Conservation (phyloP, 306 rosid species). For the Citrullus amarus region DNA sequence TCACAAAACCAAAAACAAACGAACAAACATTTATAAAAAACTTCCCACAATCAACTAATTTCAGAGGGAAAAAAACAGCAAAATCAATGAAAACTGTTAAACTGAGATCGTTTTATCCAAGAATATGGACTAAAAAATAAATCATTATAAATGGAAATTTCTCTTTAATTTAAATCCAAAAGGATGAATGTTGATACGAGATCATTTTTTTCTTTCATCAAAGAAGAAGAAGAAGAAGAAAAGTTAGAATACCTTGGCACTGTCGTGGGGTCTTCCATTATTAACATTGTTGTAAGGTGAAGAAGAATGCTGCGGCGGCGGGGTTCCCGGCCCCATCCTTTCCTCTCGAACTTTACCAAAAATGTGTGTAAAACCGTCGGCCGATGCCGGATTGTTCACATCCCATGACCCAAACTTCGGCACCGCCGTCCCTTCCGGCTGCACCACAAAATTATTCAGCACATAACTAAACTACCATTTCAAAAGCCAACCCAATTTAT, state of each 20-base stretch:
- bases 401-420: constrained; percentile 15
- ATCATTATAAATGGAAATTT: too few species aligned
- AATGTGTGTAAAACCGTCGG: constrained; percentile 12
- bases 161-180: too few species aligned
- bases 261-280: background rate
- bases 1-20: too few species aligned
- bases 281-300: background rate
- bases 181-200: too few species aligned
- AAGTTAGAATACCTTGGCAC: background rate
- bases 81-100: too few species aligned
- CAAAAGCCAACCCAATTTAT: background rate
- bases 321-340: background rate
- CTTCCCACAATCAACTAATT: too few species aligned
- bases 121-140: too few species aligned
- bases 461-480: constrained; percentile 13
- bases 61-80: too few species aligned
- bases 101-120: too few species aligned
- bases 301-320: background rate
- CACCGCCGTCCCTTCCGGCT: constrained; percentile 6
- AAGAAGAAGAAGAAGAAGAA: background rate
- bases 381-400: constrained; percentile 8
- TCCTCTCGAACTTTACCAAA: constrained; percentile 12
- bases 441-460: background rate
- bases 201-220: too few species aligned
- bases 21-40: too few species aligned